Evolutionary conservation across 345 rosid genomes (phyloP).

Genomic region (Nephelium lappaceum): DNA sequence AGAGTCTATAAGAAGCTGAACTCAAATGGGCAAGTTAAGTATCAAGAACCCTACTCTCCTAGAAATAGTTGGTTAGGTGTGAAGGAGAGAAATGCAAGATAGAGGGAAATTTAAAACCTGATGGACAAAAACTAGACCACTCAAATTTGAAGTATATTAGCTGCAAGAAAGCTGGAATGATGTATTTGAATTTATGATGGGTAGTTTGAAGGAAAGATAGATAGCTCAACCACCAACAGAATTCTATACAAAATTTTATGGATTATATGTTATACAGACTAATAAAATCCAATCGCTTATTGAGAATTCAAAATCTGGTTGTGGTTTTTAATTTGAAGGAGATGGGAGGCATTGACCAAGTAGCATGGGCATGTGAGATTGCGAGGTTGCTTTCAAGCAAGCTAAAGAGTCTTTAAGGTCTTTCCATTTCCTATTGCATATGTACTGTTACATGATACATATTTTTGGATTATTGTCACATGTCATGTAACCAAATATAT

Average conservation of each 20-base stretch:
- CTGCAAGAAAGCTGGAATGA: conserved; percentile 33
- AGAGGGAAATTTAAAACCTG: not conserved
- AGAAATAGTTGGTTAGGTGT: conserved; percentile 26
- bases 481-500: not conserved
- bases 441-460: not conserved
- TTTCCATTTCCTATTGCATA: conserved; percentile 11
- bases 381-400: conserved; percentile 42
- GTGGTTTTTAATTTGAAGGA: conserved; percentile 13
- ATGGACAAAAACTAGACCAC: conserved; percentile 7
- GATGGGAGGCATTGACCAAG: conserved; percentile 11
- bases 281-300: not conserved
- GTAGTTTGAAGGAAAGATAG: conserved; percentile 57
- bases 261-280: not conserved
- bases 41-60: conserved; percentile 25
- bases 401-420: conserved; percentile 8
- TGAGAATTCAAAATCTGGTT: not conserved
- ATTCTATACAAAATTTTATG: not conserved
- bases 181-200: conserved; percentile 49
- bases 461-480: not conserved
- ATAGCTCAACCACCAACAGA: conserved; percentile 67
- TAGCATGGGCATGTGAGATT: not conserved
- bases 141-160: conserved; percentile 14
- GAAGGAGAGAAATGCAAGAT: not conserved
- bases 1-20: conserved; percentile 21
- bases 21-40: not conserved